Percentiles rank a stretch among this genome's conserved stretches.
phyloP scores from a whole-genome alignment of 78 protist genomes.

The Trichosphaerium sp. region DNA sequence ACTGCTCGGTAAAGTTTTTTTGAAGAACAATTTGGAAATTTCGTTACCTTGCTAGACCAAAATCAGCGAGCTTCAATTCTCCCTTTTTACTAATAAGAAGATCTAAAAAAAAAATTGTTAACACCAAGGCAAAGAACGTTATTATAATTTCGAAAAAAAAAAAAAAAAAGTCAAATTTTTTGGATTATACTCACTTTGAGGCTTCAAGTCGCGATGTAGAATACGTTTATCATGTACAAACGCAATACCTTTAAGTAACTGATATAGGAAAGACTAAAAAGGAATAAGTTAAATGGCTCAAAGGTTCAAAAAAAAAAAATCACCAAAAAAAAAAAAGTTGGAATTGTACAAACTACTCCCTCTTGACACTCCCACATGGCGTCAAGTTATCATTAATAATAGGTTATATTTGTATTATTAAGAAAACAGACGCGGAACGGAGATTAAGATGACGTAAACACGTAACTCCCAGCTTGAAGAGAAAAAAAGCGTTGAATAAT shows the following conservation, averaged over 20 bases:
- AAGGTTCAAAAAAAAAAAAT: too few relatives aligned
- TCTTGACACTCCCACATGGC: neutral
- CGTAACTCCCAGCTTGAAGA: too few relatives aligned
- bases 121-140: neutral
- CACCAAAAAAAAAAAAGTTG: too few relatives aligned
- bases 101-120: neutral
- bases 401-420: neutral
- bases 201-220: constrained; percentile 97
- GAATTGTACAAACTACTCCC: neutral
- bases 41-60: constrained; percentile 98
- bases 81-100: too few relatives aligned
- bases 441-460: too few relatives aligned
- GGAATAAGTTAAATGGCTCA: too few relatives aligned
- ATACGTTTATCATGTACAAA: constrained; percentile 91
- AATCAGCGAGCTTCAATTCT: constrained; percentile 96
- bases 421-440: too few relatives aligned
- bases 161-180: neutral
- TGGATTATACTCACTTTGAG: constrained; percentile 68
- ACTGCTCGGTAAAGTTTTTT: too few relatives aligned
- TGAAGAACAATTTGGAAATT: too few relatives aligned
- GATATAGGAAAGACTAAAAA: constrained; percentile 63
- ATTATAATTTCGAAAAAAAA: neutral
- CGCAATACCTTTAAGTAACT: constrained; percentile 90
- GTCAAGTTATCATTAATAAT: neutral
- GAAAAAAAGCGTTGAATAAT: too few relatives aligned